Base-by-base conservation (phyloP, 306 rosid species). In the Pterocarpus santalinus region DNA sequence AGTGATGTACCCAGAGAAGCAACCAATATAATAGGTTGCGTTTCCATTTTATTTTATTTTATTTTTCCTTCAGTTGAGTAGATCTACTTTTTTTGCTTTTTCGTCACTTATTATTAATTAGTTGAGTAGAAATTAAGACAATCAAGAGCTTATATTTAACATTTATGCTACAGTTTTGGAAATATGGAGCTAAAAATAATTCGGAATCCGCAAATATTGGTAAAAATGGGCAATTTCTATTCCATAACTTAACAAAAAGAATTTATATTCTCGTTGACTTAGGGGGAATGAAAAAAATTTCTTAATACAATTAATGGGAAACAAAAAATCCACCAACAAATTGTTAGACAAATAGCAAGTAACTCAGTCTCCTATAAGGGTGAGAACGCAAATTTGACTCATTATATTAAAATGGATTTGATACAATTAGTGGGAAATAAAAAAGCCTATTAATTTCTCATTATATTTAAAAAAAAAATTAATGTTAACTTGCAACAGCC, bases 71-170 rank as follows among this genome's bases (percentile, higher is more conserved):
- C 64, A 72, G 38, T 76, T 86, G 56, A 52, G 57, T 70, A 68
- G 56, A 57, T 17, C 0, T 12, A 55, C 10, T 17, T 38, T 72
- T 66, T 39, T 68, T 53, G 15, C 55, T 58, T 69, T 16, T 72
- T 72, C 39, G 32, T 15, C 56, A 11, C 64, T 55, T 65, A 69
- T 64, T 57, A 49, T 80, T 43, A 80, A 61, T 72, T 77, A 76
- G 65, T 83, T 75, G 90, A 84, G 84, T 84, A 81, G 44, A 84
- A 53, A 67, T 73, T 38, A 84, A 81, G 87, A 55, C 64, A 81
- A 41, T 35, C 10, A 65, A 55, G 44, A 41, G 34, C 80, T 60
- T 33, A 35, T 51, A 12, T 52, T 66, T 53, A 53, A 53, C n/a
- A 22, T 43, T 44, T 62, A 75, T 8, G 22, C 58, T 73, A 70